These are phyloP conservation scores for Oligophagozyma castellii DNA, from an alignment of 1,139 yeast genomes.

Conservation along the genomic window DNA sequence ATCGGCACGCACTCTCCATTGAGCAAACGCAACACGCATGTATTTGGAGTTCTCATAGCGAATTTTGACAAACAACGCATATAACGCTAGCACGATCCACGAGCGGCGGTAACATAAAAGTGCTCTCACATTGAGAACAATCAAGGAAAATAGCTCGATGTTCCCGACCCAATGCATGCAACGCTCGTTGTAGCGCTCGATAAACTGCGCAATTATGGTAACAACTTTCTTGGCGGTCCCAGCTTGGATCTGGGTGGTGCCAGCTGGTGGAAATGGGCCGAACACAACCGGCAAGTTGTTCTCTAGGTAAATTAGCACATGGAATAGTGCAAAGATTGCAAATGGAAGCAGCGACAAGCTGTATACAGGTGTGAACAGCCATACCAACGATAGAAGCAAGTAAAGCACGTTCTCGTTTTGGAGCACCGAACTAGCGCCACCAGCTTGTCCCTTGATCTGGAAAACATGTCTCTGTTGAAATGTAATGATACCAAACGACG, in stretches of 20 bases:
- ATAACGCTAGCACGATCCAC: slow-evolving; percentile 44
- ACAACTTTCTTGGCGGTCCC: slow-evolving; percentile 16
- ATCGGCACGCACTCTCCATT: slow-evolving; percentile 61
- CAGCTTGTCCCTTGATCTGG: slow-evolving; percentile 21
- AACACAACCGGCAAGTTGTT: slow-evolving; percentile 54
- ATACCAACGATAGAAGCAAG: slow-evolving; percentile 40
- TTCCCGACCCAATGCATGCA: slow-evolving; percentile 62
- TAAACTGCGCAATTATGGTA: slow-evolving; percentile 38
- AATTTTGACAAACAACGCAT: slow-evolving; percentile 56
- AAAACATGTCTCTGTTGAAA: no score
- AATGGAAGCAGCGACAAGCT: slow-evolving; percentile 52
- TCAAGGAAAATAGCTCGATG: slow-evolving; percentile 46
- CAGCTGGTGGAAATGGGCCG: slow-evolving; percentile 29
- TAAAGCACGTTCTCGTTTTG: slow-evolving; percentile 61
- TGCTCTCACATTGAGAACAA: slow-evolving; percentile 37
- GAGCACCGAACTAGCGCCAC: slow-evolving; percentile 23
- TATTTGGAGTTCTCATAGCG: slow-evolving; percentile 67
- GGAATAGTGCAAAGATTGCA: slow-evolving; percentile 57
- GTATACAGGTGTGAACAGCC: slow-evolving; percentile 40
- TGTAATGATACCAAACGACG: slow-evolving; percentile 66
- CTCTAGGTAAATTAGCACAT: slow-evolving; percentile 52
- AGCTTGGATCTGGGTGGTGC: slow-evolving; percentile 7
- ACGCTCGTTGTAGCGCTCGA: slow-evolving; percentile 49
- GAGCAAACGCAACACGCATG: slow-evolving; percentile 58
- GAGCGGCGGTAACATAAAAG: slow-evolving; percentile 53